Base-by-base conservation (phyloP, 352 stramenopile genomes). In the Phytopythium delawarense region DNA sequence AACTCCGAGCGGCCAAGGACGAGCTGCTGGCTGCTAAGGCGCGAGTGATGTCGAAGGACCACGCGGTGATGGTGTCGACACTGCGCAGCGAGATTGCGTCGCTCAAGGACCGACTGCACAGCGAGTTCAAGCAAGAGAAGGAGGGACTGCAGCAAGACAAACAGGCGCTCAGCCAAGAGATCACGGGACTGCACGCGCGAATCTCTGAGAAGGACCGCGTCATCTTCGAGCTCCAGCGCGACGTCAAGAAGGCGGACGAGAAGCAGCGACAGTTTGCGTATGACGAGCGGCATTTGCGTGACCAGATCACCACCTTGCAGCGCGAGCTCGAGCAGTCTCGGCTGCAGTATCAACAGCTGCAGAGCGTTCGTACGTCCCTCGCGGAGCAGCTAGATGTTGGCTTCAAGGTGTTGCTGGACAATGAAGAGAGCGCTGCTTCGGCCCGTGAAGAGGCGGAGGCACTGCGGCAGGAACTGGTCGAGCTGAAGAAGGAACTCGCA, bases 381-480 rank as follows among this genome's bases (percentile, higher is more conserved):
- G 75, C 69, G 11, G 77, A 89, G 16, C 74, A 89, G 45, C 74
- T 92, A 7, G 80, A 92, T 55, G 72, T 70, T 13, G 83, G 83
- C 9, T 90, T 92, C 44, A 87, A 90, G 53, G 79, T 88, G 46
- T 57, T 92, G 5, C 50, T 92, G 25, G 65, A 86, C 25, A 81
- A 92, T 34, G 78, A 92, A 62, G 69, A 87, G 23, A 81, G 70
- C 32, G 80, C 78, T 30, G 66, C 75, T 8, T 72, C 69, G 12
- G 73, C 75, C 1, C 53, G 75, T 5, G 69, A 76, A 49, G 69
- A 87, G 40, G 57, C 86, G 1, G 77, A 84, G 37, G 69, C 70
- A 28, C 55, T 90, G 30, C 75, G 79, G 3, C 59, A 60, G 21
- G 74, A 91, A 34, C 65, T 89, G 20, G 61, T 7, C 37, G 57